Evolutionary conservation across 441 rosid species (phyloP), one percentile per base, ranked within the genome.

Genomic region (Erysimum pusillum): DNA sequence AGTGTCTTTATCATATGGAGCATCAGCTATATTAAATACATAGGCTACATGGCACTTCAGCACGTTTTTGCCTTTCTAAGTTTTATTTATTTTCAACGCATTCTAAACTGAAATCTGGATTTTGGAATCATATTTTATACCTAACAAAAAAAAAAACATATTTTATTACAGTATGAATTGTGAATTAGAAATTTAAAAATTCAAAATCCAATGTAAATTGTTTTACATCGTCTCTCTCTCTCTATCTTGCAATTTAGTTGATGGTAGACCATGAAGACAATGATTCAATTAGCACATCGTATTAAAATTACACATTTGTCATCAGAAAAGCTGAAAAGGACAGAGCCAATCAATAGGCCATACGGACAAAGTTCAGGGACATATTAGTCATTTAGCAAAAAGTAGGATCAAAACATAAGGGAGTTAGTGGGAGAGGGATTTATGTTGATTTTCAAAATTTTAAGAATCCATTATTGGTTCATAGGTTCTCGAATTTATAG

Each of bases 31-130:
- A 31, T 9, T 67, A 13, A 17, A 41, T 39, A 31, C n/a, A 31
- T 45, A 51, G 31, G 32, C 58, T 35, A 63, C n/a, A 38, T 69
- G 44, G 59, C 80, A 76, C 80, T 63, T 70, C 72, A 5, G 46
- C 80, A 76, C 80, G 76, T 76, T 71, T 36, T 53, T 18, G 35
- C 49, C 63, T 4, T 67, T 63, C 51, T 36, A 46, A 44, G 38
- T 39, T 51, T 49, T 31, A 31, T 3, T 6, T 45, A 38, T 45
- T 35, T 65, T 42, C 13, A 46, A 75, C 66, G 22, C 66, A 67
- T 48, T 66, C 56, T 10, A 52, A 18, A 34, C n/a, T 9, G 0
- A 20, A 65, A 58, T 45, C 9, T 46, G 20, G 58, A 20, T 45
- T 17, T 63, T 20, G 32, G 7, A 45, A n/a, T 34, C 51, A 14